Evolutionary conservation across 441 rosid genomes (phyloP).

Genomic region (Macaranga tanarius): DNA sequence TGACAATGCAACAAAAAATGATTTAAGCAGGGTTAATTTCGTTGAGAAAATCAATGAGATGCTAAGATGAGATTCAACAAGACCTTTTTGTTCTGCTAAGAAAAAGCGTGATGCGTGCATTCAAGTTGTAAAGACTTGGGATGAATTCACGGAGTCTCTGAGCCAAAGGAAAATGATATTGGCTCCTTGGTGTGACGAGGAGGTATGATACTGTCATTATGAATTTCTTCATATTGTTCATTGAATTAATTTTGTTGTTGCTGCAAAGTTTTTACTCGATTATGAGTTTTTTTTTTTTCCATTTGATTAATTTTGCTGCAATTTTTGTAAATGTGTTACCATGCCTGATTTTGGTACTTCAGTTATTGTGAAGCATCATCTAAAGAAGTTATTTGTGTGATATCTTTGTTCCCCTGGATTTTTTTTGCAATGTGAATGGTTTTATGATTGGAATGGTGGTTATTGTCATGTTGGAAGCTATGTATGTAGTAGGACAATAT

Average conservation of each 20-base stretch:
- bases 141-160: conserved; percentile 78
- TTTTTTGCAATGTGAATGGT: neutral
- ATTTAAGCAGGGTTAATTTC: conserved; percentile 60
- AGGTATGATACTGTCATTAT: conserved; percentile 41
- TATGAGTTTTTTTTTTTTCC: neutral
- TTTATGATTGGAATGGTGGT: neutral
- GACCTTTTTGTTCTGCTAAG: conserved; percentile 68
- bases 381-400: neutral
- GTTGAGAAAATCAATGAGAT: conserved; percentile 57
- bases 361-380: neutral
- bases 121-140: conserved; percentile 76
- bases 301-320: neutral
- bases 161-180: conserved; percentile 78
- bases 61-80: conserved; percentile 61
- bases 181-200: conserved; percentile 98
- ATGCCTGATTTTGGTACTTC: too few species aligned
- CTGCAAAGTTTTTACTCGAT: conserved; percentile 5
- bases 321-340: too few species aligned
- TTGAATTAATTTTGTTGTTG: conserved; percentile 1
- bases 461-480: too few species aligned
- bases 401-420: neutral
- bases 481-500: neutral
- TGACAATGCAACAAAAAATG: conserved; percentile 72
- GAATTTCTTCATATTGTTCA: neutral
- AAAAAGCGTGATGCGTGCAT: conserved; percentile 78